These are phyloP conservation scores for Talaromyces adpressus DNA, from an alignment of 495 filamentous ascomycete species.

Conservation along the genomic window DNA sequence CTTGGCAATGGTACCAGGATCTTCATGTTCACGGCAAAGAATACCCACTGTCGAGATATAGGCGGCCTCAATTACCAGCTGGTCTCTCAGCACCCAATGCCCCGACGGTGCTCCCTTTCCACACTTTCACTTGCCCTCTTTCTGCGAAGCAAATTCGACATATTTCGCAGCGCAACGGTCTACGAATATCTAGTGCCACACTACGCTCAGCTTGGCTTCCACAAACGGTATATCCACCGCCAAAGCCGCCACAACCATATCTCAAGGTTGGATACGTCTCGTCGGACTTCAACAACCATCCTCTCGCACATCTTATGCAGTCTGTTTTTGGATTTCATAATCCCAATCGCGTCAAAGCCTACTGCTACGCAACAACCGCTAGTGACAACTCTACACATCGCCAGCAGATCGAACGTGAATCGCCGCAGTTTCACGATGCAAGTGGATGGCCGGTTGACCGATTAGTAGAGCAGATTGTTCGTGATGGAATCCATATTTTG, in stretches of 20 bases:
- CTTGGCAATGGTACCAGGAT: slow-evolving; percentile 86
- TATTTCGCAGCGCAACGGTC: slow-evolving; percentile 92
- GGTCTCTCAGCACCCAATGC: slow-evolving; percentile 76
- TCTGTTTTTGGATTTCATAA: slow-evolving; percentile 95
- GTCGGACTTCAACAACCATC: slow-evolving; percentile 99
- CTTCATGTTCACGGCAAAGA: slow-evolving; percentile 58
- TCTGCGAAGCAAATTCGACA: slow-evolving; percentile 89
- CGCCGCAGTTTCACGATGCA: slow-evolving; percentile 86
- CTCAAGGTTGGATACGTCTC: slow-evolving; percentile 94
- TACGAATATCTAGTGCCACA: slow-evolving; percentile 87
- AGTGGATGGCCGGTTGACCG: slow-evolving; percentile 80
- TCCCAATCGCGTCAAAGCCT: slow-evolving; percentile 63
- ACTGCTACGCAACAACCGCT: slow-evolving; percentile 93
- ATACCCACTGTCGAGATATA: slow-evolving; percentile 54
- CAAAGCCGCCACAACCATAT: slow-evolving; percentile 70
- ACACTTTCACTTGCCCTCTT: slow-evolving; percentile 94
- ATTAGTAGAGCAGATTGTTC: slow-evolving; percentile 81
- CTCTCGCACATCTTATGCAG: slow-evolving; percentile 95
- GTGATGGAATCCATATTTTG: slow-evolving; percentile 93
- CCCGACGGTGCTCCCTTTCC: slow-evolving; percentile 95
- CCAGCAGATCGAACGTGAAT: slow-evolving; percentile 89
- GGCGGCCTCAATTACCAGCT: slow-evolving; percentile 67
- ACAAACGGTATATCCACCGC: slow-evolving; percentile 70
- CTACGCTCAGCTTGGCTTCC: slow-evolving; percentile 83
- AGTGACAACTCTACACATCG: slow-evolving; percentile 90